phyloP scores from a whole-genome alignment of 805 yeast genomes.

The Clavispora vitiphila region DNA sequence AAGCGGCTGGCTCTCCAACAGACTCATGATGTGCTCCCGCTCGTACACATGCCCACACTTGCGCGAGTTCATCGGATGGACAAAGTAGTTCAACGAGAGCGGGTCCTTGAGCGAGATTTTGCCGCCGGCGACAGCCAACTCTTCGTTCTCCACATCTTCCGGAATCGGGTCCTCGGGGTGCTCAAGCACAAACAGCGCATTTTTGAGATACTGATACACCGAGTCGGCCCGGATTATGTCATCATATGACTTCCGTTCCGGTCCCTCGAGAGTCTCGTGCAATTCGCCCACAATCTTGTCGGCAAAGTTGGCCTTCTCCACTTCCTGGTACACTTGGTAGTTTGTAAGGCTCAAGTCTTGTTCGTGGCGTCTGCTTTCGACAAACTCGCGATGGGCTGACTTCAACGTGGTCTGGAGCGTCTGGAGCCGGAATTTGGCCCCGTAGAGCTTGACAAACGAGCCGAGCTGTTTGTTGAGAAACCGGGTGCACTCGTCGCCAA shows the following conservation, averaged over 20 bases:
- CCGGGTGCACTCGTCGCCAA: slow-evolving; percentile 3
- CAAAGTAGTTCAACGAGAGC: slow-evolving; percentile 48
- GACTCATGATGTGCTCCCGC: slow-evolving; percentile 34
- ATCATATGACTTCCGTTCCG: background rate
- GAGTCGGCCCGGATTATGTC: slow-evolving; percentile 7
- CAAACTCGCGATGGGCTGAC: slow-evolving; percentile 6
- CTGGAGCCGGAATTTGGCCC: slow-evolving; percentile 8
- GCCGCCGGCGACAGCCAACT: slow-evolving; percentile 66
- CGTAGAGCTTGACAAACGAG: slow-evolving; percentile 6
- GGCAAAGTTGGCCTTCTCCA: slow-evolving; percentile 9
- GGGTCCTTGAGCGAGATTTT: slow-evolving; percentile 66
- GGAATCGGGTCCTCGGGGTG: slow-evolving; percentile 65
- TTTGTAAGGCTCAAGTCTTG: slow-evolving; percentile 10
- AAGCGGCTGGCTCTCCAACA: slow-evolving; percentile 14
- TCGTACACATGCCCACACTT: slow-evolving; percentile 65
- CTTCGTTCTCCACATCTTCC: slow-evolving; percentile 50
- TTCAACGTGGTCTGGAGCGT: slow-evolving; percentile 8
- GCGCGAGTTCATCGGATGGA: slow-evolving; percentile 49
- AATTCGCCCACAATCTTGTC: slow-evolving; percentile 7
- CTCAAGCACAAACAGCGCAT: slow-evolving; percentile 43
- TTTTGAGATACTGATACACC: slow-evolving; percentile 28
- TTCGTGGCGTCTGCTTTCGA: slow-evolving; percentile 9
- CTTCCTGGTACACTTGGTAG: slow-evolving; percentile 4
- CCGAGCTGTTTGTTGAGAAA: slow-evolving; percentile 8
- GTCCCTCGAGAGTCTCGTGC: background rate